Conservation (phyloP, 441 rosid species). For the Gossypium laxum region DNA sequence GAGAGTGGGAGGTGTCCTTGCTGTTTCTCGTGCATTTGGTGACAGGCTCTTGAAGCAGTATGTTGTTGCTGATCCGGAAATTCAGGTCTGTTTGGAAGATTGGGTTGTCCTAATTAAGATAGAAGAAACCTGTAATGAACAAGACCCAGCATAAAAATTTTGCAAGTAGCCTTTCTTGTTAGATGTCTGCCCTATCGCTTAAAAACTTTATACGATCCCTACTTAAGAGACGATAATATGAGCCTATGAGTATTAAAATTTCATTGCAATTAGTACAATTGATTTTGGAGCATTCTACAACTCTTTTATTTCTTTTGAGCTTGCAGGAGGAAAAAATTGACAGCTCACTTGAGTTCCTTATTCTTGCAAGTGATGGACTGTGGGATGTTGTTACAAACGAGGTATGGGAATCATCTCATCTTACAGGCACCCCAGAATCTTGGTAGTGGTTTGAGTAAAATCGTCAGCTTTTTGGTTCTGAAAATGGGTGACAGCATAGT, state of each 20-base stretch:
- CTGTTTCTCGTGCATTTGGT: slow-evolving; percentile 98
- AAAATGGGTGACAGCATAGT: not conserved
- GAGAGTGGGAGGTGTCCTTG: slow-evolving; percentile 99
- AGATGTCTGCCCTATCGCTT: not conserved
- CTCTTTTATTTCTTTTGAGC: slow-evolving; percentile 10
- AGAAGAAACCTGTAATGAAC: not conserved
- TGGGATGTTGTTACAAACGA: slow-evolving; percentile 97
- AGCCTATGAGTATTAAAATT: not conserved
- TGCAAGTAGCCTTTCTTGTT: not conserved
- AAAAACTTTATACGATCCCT: not conserved
- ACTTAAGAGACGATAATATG: not conserved
- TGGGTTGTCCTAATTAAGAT: not conserved
- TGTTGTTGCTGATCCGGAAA: slow-evolving; percentile 98
- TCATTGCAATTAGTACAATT: not conserved
- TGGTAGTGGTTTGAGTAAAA: not conserved
- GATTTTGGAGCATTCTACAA: not conserved
- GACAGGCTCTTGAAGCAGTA: slow-evolving; percentile 88
- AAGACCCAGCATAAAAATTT: not conserved
- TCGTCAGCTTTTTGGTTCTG: not conserved
- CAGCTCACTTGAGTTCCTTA: slow-evolving; percentile 86
- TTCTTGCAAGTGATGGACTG: slow-evolving; percentile 95
- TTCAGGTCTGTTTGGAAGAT: slow-evolving; percentile 46
- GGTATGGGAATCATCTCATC: slow-evolving; percentile 29
- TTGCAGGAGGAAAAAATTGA: slow-evolving; percentile 83
- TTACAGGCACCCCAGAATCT: not conserved